A percentile compares a stretch with the other conserved stretches of the same genome.
Evolutionary conservation across 208 protist genomes (phyloP).

Genomic region (Trypanosoma vivax): DNA sequence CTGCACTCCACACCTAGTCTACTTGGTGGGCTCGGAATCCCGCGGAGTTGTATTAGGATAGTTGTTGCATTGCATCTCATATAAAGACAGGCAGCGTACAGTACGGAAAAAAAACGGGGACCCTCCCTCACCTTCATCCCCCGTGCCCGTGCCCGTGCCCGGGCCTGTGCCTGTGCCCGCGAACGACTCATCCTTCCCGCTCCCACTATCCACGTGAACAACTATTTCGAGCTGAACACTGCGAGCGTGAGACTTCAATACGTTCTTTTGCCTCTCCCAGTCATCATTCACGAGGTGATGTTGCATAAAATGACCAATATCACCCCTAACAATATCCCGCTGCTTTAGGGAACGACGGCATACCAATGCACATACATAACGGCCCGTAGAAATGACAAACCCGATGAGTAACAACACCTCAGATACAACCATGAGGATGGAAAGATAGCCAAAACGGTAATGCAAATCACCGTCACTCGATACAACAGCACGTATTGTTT

Average conservation of each 20-base stretch:
- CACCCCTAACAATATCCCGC: conserved; percentile 16
- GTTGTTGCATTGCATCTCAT: too few species aligned
- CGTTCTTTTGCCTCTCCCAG: conserved; percentile 60
- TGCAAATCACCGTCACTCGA: neutral
- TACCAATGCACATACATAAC: conserved; percentile 22
- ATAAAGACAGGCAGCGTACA: too few species aligned
- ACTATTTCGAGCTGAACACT: conserved; percentile 55
- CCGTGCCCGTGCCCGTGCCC: neutral
- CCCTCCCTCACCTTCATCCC: neutral
- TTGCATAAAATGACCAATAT: conserved; percentile 34
- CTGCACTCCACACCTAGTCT: too few species aligned
- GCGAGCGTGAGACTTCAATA: conserved; percentile 47
- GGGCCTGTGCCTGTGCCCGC: neutral
- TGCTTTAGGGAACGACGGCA: conserved; percentile 19
- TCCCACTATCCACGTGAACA: neutral
- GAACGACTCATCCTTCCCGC: neutral
- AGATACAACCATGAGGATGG: conserved; percentile 37
- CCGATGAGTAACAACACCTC: conserved; percentile 27
- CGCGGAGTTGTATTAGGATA: too few species aligned
- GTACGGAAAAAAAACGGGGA: too few species aligned
- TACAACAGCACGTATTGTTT: neutral
- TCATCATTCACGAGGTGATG: conserved; percentile 68
- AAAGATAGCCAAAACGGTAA: conserved; percentile 25
- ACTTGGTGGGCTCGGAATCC: too few species aligned
- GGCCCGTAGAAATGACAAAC: conserved; percentile 21